Base-by-base conservation (phyloP, 176 grass and related monocot species). In the Carex cristatella region DNA sequence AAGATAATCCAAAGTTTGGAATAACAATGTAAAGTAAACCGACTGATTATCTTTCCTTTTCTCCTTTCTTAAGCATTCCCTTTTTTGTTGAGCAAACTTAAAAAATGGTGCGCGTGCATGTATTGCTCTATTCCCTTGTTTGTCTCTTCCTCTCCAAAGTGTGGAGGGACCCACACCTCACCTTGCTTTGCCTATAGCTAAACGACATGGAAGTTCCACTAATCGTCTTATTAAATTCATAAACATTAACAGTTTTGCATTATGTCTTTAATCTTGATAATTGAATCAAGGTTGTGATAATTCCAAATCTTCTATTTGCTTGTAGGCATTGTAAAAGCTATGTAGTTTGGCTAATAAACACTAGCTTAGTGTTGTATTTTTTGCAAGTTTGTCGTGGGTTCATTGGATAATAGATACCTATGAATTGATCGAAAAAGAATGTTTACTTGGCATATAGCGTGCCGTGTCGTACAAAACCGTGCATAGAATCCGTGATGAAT, bases 91-190 rank as follows among this genome's bases (percentile, higher is more conserved):
- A 67, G 61, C 7, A 33, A 54, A 83, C 28, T 66, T 83, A 69
- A 55, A 79, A 83, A 69, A 83, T 85, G 69, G 16, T 74, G 54
- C 84, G 73, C 84, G 59, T 79, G 58, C 84, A 16, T 79, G 49
- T 46, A 28, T 51, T 51, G 61, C 57, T 79, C 70, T 86, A 78
- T 86, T 85, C 84, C 27, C 14, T 85, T 86, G 27, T 86, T 86
- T 86, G 58, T 86, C 59, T 86, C 54, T 65, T 78, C 59, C 28
- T 86, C 73, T 86, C 59, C 55, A 77, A 85, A 65, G 44, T 54
- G 65, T 83, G 81, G 81, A 53, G 81, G 81, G 81, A 67, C 81
- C 81, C 60, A 31, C 42, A 64, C 59, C 37, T 14, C 79, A 81
- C 79, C 79, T 82, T 82, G 79, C 40, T 82, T 65, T 82, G 42